These are phyloP conservation scores for Fusarium odoratissimum DNA, from an alignment of 2,329 filamentous ascomycete genomes.

Conservation along the genomic window DNA sequence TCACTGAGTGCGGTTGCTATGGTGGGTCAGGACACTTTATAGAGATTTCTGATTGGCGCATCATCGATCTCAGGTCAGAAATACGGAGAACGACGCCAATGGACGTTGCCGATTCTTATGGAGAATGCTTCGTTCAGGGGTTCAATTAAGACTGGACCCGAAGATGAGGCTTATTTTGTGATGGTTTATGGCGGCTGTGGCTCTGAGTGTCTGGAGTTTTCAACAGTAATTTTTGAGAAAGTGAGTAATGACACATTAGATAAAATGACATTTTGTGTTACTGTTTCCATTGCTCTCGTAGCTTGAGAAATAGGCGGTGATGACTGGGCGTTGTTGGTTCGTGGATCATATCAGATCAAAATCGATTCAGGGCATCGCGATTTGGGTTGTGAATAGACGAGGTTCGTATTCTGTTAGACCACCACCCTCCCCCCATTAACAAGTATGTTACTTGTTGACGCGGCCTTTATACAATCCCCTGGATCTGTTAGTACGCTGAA, in stretches of 20 bases:
- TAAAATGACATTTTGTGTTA: neutral
- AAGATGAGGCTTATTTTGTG: constrained; percentile 30
- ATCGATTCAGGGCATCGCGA: neutral
- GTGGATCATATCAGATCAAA: neutral
- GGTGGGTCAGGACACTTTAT: constrained; percentile 12
- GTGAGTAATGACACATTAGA: neutral
- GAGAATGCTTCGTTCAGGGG: constrained; percentile 32
- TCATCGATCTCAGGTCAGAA: neutral
- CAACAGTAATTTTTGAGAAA: neutral
- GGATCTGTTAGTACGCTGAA: neutral
- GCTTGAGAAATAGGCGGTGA: neutral
- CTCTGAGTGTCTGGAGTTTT: constrained; percentile 12
- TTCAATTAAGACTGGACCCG: constrained; percentile 7
- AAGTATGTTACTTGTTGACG: neutral
- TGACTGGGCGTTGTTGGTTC: neutral
- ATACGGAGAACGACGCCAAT: constrained; percentile 21
- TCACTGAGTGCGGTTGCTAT: constrained; percentile 15
- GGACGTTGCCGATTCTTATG: constrained; percentile 18
- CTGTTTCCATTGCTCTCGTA: neutral
- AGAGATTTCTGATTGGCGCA: neutral
- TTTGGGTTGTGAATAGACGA: neutral
- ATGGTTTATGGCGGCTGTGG: constrained; percentile 20
- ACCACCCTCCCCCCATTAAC: neutral
- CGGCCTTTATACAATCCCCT: neutral
- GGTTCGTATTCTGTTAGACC: neutral